Base-by-base conservation (phyloP, 176 grass and related monocot genomes). In the Triticum dicoccoides region DNA sequence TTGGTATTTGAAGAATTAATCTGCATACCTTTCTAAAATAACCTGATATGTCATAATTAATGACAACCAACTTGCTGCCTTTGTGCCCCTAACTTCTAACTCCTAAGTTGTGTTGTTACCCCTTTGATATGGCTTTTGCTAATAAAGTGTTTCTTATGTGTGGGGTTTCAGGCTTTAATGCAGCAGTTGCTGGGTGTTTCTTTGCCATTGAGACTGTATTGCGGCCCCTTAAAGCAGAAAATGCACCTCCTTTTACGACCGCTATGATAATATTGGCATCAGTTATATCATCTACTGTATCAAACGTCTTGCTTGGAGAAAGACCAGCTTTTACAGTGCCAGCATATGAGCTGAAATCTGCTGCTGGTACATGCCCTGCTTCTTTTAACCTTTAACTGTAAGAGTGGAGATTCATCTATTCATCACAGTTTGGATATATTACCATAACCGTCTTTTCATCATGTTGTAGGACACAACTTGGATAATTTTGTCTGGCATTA, bases 131-230 rank as follows among this genome's bases (percentile, higher is more conserved):
- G 20, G 24, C 30, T 32, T 83, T 64, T 64, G 20, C 82, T 85
- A 61, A 87, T 58, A 76, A 73, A 70, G 21, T 37, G 3, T 63
- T 65, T 67, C 32, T 65, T 78, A 9, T 86, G 35, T 69, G 54
- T 83, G 11, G 32, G 11, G 83, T 90, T 94, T 88, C 90, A 98
- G 97, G 92, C 17, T 98, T 98, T 75, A 96, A 98, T 81, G 97
- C 97, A 79, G 94, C 97, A 82, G 93, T 98, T 86, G 94, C 97
- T 84, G 93, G 97, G 54, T 96, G 92, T 77, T 98, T 96, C 80
- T 98, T 98, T 84, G 90, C 93, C 69, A 96, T 98, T 74, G 97
- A 98, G 89, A 98, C 93, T 94, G 97, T 98, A 82, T 72, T 98
- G 76, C 91, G 97, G 49, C 97, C 96, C 5, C 92, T 96, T 51